These are phyloP conservation scores for Cystobasidium pallidum DNA, from an alignment of 1,284 basidiomycete species.

Conservation along the genomic window DNA sequence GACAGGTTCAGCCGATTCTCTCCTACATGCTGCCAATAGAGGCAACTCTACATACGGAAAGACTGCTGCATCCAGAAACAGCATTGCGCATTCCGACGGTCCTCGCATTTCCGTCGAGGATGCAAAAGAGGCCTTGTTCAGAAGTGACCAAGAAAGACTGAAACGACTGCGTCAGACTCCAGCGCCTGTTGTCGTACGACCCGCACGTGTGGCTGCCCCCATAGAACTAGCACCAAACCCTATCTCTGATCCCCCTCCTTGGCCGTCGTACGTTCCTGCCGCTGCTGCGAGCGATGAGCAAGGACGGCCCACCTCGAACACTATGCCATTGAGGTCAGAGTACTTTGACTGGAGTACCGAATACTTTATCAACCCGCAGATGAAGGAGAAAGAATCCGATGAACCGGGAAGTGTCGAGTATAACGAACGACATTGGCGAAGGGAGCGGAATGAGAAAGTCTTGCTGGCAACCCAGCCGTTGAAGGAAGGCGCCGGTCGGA, in stretches of 20 bases:
- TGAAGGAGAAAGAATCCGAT: slow-evolving; percentile 93
- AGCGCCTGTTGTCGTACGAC: slow-evolving; percentile 33
- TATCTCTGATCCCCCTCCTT: slow-evolving; percentile 16
- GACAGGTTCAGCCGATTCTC: slow-evolving; percentile 27
- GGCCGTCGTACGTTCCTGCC: slow-evolving; percentile 18
- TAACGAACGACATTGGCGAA: slow-evolving; percentile 94
- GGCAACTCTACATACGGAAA: slow-evolving; percentile 1
- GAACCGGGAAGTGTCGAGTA: slow-evolving; percentile 92
- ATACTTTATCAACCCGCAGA: slow-evolving; percentile 97
- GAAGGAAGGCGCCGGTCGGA: slow-evolving; percentile 71
- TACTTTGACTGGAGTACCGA: slow-evolving; percentile 97
- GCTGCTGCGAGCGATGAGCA: slow-evolving; percentile 24
- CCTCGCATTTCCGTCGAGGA: slow-evolving; percentile 29
- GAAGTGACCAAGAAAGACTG: slow-evolving; percentile 27
- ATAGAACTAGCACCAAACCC: slow-evolving; percentile 34
- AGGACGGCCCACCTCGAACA: slow-evolving; percentile 13
- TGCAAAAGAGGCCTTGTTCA: slow-evolving; percentile 38
- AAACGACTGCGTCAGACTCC: slow-evolving; percentile 32
- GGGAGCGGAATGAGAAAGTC: slow-evolving; percentile 84
- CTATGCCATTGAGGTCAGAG: slow-evolving; percentile 80
- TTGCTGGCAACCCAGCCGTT: slow-evolving; percentile 67
- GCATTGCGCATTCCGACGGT: neutral
- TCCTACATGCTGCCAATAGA: slow-evolving; percentile 21
- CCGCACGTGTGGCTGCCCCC: slow-evolving; percentile 23
- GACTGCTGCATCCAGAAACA: slow-evolving; percentile 12